Evolutionary conservation across 352 stramenopile species (phyloP).

Genomic region (Globisporangium carolinianum): DNA sequence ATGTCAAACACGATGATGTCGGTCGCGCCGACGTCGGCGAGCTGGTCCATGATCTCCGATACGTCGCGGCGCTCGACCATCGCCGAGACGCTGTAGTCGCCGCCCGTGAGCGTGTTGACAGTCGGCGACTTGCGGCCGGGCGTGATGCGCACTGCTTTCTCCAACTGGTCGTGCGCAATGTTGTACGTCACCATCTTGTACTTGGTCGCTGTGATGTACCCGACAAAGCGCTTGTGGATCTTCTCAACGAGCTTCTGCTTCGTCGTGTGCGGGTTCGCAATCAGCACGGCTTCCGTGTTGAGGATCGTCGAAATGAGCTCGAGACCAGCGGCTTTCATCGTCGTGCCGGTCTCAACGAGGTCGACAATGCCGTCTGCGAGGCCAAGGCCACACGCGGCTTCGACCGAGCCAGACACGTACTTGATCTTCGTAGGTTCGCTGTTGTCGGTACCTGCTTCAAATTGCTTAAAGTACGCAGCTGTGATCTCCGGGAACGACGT

Average conservation of each 20-base stretch:
- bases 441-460: conserved; percentile 79
- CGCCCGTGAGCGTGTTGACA: conserved; percentile 87
- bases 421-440: conserved; percentile 84
- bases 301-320: conserved; percentile 94
- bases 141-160: conserved; percentile 86
- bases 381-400: conserved; percentile 95
- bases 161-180: conserved; percentile 86
- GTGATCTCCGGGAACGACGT: conserved; percentile 95
- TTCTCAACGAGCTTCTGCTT: conserved; percentile 69
- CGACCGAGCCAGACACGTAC: conserved; percentile 97
- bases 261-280: conserved; percentile 75
- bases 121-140: conserved; percentile 92
- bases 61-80: conserved; percentile 90
- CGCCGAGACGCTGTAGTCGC: conserved; percentile 86
- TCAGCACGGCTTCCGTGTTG: conserved; percentile 89
- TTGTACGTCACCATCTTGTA: conserved; percentile 99
- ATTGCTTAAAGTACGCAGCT: conserved; percentile 92
- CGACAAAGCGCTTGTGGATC: conserved; percentile 92
- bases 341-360: conserved; percentile 98
- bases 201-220: conserved; percentile 95
- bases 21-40: conserved; percentile 92
- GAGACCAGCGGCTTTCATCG: conserved; percentile 95
- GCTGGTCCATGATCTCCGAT: conserved; percentile 94
- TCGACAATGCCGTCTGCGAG: conserved; percentile 98
- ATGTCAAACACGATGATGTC: conserved; percentile 97